Evolutionary conservation across 2,329 filamentous ascomycete genomes (phyloP).

Genomic region (Lachnellula hyalina): DNA sequence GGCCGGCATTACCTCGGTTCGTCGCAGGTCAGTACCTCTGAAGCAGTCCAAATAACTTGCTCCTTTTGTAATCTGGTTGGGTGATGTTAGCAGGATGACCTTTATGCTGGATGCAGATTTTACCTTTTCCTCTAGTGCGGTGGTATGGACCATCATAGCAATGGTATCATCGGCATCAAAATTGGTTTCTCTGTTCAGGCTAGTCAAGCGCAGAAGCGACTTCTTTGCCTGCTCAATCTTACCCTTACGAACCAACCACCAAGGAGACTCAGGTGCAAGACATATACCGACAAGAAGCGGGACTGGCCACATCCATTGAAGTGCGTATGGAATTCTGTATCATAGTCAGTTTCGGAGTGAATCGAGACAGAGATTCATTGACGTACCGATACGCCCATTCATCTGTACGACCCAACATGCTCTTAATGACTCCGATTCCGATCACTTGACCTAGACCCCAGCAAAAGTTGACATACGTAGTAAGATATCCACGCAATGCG

Average conservation of each 20-base stretch:
- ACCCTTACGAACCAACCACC: constrained; percentile 45
- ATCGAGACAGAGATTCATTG: too few relatives aligned
- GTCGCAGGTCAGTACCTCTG: constrained; percentile 42
- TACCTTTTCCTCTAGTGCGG: constrained; percentile 47
- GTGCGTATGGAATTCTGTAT: constrained; percentile 39
- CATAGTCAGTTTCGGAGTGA: neutral
- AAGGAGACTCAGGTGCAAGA: constrained; percentile 46
- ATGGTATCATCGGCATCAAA: constrained; percentile 45
- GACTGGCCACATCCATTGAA: constrained; percentile 50
- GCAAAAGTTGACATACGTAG: constrained; percentile 52
- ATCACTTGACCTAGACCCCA: constrained; percentile 49
- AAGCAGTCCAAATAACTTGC: constrained; percentile 48
- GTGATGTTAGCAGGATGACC: neutral
- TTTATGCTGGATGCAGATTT: neutral
- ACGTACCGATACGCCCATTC: constrained; percentile 43
- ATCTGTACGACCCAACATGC: constrained; percentile 40
- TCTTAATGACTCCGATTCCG: constrained; percentile 45
- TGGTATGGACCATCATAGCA: constrained; percentile 53
- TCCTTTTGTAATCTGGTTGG: constrained; percentile 30
- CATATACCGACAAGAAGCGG: constrained; percentile 42
- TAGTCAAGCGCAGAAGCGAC: constrained; percentile 27
- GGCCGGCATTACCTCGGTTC: constrained; percentile 37
- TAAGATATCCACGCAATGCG: constrained; percentile 49
- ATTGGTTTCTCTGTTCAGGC: constrained; percentile 35
- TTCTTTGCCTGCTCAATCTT: constrained; percentile 42